Conservation (phyloP, 78 protist genomes). For the Dictyostelium firmibasis region DNA sequence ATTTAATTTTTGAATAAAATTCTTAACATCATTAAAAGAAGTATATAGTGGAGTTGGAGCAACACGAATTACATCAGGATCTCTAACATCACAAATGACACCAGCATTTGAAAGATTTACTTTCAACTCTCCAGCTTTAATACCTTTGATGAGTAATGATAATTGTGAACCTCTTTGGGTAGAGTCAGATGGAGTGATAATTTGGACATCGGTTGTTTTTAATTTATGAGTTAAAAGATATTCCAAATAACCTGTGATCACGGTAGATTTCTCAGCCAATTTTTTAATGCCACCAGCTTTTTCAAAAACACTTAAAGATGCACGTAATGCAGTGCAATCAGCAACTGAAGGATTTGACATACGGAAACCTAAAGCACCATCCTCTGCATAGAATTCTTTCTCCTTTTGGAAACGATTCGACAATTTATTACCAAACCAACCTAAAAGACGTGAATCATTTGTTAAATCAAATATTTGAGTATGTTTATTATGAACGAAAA, state of each 20-base stretch:
- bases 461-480: background rate
- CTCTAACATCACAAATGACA: slow-evolving; percentile 88
- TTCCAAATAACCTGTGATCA: slow-evolving; percentile 90
- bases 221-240: slow-evolving; percentile 32
- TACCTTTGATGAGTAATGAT: slow-evolving; percentile 42
- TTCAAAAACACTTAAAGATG: slow-evolving; percentile 85
- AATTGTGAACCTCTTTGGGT: slow-evolving; percentile 89
- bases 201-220: background rate
- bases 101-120: slow-evolving; percentile 53
- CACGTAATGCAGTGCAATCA: slow-evolving; percentile 60
- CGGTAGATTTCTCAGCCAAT: slow-evolving; percentile 68
- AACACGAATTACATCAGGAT: slow-evolving; percentile 86
- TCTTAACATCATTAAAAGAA: slow-evolving; percentile 81
- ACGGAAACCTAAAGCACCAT: slow-evolving; percentile 88
- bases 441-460: slow-evolving; percentile 75
- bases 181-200: slow-evolving; percentile 84
- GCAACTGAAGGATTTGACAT: slow-evolving; percentile 91
- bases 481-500: slow-evolving; percentile 87
- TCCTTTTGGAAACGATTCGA: slow-evolving; percentile 89
- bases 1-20: slow-evolving; percentile 69
- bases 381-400: slow-evolving; percentile 58
- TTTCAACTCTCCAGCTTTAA: slow-evolving; percentile 29
- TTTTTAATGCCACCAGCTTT: slow-evolving; percentile 52
- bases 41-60: slow-evolving; percentile 96
- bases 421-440: slow-evolving; percentile 94